phyloP scores from a whole-genome alignment of 2,329 filamentous ascomycete genomes.

The Hypoxylon sp. region DNA sequence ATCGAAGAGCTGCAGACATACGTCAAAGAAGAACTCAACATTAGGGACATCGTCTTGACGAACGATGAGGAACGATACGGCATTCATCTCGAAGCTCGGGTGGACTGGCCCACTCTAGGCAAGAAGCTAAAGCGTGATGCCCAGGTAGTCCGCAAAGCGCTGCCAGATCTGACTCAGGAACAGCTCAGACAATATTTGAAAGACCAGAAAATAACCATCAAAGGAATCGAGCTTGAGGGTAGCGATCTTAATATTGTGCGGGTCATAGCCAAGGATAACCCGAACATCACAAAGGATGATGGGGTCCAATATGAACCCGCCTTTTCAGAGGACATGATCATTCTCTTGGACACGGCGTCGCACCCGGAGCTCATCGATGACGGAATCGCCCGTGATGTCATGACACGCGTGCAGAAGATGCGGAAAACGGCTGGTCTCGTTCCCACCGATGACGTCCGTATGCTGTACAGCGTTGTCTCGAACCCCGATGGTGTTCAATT shows the following conservation, averaged over 20 bases:
- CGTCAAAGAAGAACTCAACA: conserved; percentile 91
- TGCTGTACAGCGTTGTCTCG: conserved; percentile 88
- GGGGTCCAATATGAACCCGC: conserved; percentile 86
- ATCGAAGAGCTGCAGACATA: conserved; percentile 89
- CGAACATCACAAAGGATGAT: conserved; percentile 58
- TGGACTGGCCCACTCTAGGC: conserved; percentile 93
- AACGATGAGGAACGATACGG: conserved; percentile 92
- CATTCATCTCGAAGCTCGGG: conserved; percentile 89
- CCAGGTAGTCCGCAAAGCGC: conserved; percentile 88
- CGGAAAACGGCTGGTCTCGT: conserved; percentile 94
- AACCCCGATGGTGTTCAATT: conserved; percentile 85
- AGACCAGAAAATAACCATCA: conserved; percentile 82
- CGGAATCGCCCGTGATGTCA: conserved; percentile 90
- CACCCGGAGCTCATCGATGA: conserved; percentile 91
- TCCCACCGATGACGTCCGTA: conserved; percentile 93
- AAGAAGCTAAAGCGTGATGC: conserved; percentile 99
- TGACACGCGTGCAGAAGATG: conserved; percentile 91
- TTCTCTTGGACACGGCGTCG: conserved; percentile 85
- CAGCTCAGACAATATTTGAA: conserved; percentile 85
- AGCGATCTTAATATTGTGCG: conserved; percentile 85
- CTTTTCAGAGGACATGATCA: conserved; percentile 90
- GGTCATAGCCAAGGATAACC: conserved; percentile 74
- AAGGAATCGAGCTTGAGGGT: conserved; percentile 85
- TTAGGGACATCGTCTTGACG: conserved; percentile 86
- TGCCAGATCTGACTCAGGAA: conserved; percentile 83